Percentiles rank a stretch among this genome's conserved stretches.
Conservation (phyloP, 177 flowering plant genomes). For the Telopea speciosissima region DNA sequence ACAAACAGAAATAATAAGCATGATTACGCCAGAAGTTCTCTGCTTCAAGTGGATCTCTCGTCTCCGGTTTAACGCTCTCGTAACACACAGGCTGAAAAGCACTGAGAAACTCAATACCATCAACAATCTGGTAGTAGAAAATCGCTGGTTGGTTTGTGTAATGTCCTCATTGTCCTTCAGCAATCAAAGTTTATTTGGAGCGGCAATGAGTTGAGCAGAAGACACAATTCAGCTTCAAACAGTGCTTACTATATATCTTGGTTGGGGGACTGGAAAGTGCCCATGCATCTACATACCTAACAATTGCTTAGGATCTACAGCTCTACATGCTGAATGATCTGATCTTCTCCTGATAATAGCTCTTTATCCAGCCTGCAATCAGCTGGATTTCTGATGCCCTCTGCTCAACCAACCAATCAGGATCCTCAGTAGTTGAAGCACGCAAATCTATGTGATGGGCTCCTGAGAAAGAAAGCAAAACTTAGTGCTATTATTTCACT, state of each 20-base stretch:
- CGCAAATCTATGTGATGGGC: conserved; percentile 92
- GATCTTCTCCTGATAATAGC: conserved; percentile 26
- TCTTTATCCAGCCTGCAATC: conserved; percentile 55
- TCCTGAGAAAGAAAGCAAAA: conserved; percentile 34
- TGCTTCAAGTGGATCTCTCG: no score
- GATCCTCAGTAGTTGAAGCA: conserved; percentile 58
- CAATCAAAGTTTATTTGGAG: background rate
- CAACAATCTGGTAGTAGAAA: no score
- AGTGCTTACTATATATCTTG: background rate
- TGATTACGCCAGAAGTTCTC: no score
- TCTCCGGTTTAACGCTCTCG: no score
- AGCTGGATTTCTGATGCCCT: conserved; percentile 52
- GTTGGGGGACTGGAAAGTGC: background rate
- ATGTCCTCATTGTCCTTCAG: background rate
- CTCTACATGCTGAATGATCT: conserved; percentile 23
- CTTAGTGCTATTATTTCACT: no score
- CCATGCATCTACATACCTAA: background rate
- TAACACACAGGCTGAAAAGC: no score
- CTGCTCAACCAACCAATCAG: conserved; percentile 72
- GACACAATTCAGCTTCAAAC: background rate
- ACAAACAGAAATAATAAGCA: no score
- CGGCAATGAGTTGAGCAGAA: background rate
- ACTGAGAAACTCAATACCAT: background rate
- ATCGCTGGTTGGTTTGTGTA: no score
- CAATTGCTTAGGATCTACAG: background rate